phyloP scores from a whole-genome alignment of 331 rosid genomes.

The Stylosanthes scabra region DNA sequence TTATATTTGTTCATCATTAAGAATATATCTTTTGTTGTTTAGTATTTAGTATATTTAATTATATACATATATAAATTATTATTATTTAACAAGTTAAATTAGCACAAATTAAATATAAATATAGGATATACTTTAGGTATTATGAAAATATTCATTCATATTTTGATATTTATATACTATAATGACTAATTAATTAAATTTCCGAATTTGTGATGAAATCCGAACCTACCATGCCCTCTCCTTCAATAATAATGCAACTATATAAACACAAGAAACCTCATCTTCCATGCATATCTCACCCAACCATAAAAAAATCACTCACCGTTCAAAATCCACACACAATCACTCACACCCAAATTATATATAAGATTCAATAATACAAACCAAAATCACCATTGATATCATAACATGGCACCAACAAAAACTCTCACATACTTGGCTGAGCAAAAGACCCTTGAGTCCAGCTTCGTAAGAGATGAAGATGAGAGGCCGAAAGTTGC shows the following conservation, averaged over 20 bases:
- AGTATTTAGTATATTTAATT: too few relatives aligned
- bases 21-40: too few relatives aligned
- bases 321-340: not conserved
- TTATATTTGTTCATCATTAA: too few relatives aligned
- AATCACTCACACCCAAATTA: not conserved
- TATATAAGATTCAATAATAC: not conserved
- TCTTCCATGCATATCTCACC: not conserved
- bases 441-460: constrained; percentile 54
- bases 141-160: too few relatives aligned
- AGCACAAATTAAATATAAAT: too few relatives aligned
- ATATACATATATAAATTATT: too few relatives aligned
- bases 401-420: constrained; percentile 23
- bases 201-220: too few relatives aligned
- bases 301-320: not conserved
- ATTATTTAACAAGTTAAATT: too few relatives aligned
- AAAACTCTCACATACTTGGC: constrained; percentile 68
- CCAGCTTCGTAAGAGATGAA: constrained; percentile 73
- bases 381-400: not conserved
- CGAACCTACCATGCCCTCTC: too few relatives aligned
- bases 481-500: constrained; percentile 91
- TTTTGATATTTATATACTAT: too few relatives aligned
- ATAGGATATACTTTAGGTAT: too few relatives aligned
- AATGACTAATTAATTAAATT: too few relatives aligned
- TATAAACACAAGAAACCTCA: not conserved
- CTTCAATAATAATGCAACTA: not conserved